phyloP scores from a whole-genome alignment of 345 rosid genomes.

The Eucalyptus regnans region DNA sequence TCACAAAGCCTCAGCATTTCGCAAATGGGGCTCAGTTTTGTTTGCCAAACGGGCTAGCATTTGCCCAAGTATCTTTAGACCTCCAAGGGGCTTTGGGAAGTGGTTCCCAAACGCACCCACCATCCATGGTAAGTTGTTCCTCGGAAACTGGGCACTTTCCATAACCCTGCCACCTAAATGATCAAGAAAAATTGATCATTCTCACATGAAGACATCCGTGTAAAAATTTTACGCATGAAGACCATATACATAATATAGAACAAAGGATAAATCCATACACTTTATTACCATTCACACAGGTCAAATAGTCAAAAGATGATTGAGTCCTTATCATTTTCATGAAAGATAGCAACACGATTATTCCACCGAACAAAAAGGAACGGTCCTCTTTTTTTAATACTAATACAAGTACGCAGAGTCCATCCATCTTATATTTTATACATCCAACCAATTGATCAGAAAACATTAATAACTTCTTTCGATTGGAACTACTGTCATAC shows the following conservation, averaged over 20 bases:
- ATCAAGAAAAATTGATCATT: neutral
- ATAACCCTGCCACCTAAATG: conserved; percentile 37
- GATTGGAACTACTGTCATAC: neutral
- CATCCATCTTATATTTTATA: neutral
- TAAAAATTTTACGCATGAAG: neutral
- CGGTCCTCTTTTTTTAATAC: neutral
- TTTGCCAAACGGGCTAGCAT: too few relatives aligned
- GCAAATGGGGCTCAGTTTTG: too few relatives aligned
- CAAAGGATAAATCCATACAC: neutral
- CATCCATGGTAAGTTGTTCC: conserved; percentile 70
- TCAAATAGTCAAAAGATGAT: neutral
- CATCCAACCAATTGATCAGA: neutral
- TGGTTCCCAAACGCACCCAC: too few relatives aligned
- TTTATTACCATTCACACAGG: neutral
- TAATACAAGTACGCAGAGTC: neutral
- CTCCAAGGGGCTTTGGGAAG: too few relatives aligned
- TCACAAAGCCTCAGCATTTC: too few relatives aligned
- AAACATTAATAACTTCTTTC: neutral
- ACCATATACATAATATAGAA: neutral
- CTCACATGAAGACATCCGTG: neutral
- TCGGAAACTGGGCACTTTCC: conserved; percentile 91
- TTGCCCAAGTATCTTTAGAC: too few relatives aligned
- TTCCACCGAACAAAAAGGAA: neutral
- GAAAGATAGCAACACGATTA: neutral
- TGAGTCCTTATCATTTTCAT: neutral